phyloP scores from a whole-genome alignment of 306 rosid species.

The Hippophae gyantsensis region DNA sequence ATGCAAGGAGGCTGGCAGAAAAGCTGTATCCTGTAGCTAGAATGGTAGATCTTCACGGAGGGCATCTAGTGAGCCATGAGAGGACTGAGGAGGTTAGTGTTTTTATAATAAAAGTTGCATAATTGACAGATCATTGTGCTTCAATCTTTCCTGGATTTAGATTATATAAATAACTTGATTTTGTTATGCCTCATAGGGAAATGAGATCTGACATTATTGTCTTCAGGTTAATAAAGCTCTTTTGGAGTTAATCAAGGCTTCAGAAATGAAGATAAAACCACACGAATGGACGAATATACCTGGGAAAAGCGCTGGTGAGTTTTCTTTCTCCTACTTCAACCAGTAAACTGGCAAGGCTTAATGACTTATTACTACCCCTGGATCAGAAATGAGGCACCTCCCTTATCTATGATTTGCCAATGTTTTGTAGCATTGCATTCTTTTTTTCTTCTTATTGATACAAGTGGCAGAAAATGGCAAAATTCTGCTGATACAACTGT shows the following conservation, averaged over 20 bases:
- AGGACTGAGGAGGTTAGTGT: conserved; percentile 58
- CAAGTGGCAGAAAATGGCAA: too few species aligned
- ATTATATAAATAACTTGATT: too few species aligned
- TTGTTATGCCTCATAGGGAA: background rate
- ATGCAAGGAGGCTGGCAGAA: conserved; percentile 73
- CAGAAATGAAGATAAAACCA: conserved; percentile 44
- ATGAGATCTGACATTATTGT: conserved; percentile 6
- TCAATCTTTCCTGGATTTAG: too few species aligned
- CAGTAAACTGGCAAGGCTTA: conserved; percentile 16
- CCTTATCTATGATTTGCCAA: too few species aligned
- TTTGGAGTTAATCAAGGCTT: conserved; percentile 58
- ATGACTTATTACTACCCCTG: conserved; percentile 15
- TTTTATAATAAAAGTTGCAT: background rate
- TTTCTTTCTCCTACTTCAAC: conserved; percentile 3
- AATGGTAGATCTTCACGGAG: conserved; percentile 92
- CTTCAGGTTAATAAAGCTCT: conserved; percentile 85
- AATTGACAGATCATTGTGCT: too few species aligned
- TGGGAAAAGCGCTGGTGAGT: conserved; percentile 44
- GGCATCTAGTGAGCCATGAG: conserved; percentile 93
- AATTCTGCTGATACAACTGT: too few species aligned
- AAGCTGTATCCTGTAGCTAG: conserved; percentile 76
- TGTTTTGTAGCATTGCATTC: too few species aligned
- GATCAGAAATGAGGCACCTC: background rate
- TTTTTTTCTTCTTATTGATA: too few species aligned
- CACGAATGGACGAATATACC: conserved; percentile 76